Evolutionary conservation across 371 early-diverging fungal genomes (phyloP), one percentile per base, ranked within the genome.

Genomic region (Saksenaea vasiformis): DNA sequence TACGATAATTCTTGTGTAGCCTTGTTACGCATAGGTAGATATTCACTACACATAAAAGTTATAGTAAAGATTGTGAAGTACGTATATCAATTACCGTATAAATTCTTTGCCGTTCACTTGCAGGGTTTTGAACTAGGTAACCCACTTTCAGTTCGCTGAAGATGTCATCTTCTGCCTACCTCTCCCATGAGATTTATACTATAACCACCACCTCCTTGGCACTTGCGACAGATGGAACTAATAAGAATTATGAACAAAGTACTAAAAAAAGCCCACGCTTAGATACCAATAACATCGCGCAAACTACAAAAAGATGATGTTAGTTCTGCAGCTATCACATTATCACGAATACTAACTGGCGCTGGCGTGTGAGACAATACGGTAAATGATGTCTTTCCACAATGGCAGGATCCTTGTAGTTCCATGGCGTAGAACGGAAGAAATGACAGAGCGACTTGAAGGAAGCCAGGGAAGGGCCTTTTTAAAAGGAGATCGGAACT

Each of bases 221-320:
- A 69, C 58, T 82, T 82, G 28, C 83, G 78, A 56, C 83, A 82
- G 34, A 82, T 82, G 1, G 83, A 78, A 35, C 83, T 82, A 61
- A 38, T 7, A 35, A 4, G 24, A 7, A 26, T 15, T 13, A 44
- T 36, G 39, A 56, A 61, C 5, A 54, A 31, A 28, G 10, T 36
- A 26, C 26, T 10, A 8, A 41, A 59, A 17, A 13, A 15, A 28
- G 0, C 2, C n/a, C 19, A 24, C n/a, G n/a, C 5, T 43, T 71
- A 5, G 8, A 5, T 70, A 82, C 83, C 83, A 82, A 15, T 78
- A 78, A 44, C 83, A 82, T 8, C 61, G 69, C 74, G n/a, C n/a
- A n/a, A 31, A 31, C 31, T 31, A 31, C 31, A 31, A 31, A 31
- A 31, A 7, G 31, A 31, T 31, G 31, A 31, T 7, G 2, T 31